Base-by-base conservation (phyloP, 1,284 basidiomycete species). In the Heterobasidion occidentale region DNA sequence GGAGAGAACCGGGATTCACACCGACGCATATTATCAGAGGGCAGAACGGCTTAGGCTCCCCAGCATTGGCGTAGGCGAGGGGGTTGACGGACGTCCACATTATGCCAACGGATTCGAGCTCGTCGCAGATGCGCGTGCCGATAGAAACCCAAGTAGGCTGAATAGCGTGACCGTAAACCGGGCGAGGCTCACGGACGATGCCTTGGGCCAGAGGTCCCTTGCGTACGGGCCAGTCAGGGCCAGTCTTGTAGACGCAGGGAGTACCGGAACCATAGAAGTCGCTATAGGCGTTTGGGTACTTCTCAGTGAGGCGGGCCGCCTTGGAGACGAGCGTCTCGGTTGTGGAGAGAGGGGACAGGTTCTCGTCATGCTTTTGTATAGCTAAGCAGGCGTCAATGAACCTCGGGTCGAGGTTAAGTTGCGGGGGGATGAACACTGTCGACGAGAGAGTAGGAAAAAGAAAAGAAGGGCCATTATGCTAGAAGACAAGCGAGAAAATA, bases 241-340 rank as follows among this genome's bases (percentile, higher is more conserved):
- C 67, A 14, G 60, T 59, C 51, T 68, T 66, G 61, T 63, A 71
- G 58, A 72, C 58, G 52, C 65, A 71, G 44, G 59, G 61, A 53
- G 66, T 59, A 51, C 58, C 52, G 56, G 42, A 55, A n/a, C 65
- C 64, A 57, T 62, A 68, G 59, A 71, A 71, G 63, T 70, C 70
- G 57, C 46, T 62, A 58, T 56, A 60, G 49, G 68, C 66, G 53
- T 58, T 51, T 33, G 64, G 62, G 63, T 68, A 69, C 15, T 59
- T 61, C 51, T 61, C 61, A 50, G 62, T 64, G 58, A 69, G 67
- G 55, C 64, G 61, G 58, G 58, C 58, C 51, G 56, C 50, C 33
- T 61, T 54, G 51, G 55, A 58, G 53, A 54, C 33, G 42, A 45
- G 42, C 4, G 42, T 45, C 17, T 45, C 42, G 4, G 42, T 5